Base-by-base conservation (phyloP, 2,329 filamentous ascomycete genomes). In the Camillea tinctor region DNA sequence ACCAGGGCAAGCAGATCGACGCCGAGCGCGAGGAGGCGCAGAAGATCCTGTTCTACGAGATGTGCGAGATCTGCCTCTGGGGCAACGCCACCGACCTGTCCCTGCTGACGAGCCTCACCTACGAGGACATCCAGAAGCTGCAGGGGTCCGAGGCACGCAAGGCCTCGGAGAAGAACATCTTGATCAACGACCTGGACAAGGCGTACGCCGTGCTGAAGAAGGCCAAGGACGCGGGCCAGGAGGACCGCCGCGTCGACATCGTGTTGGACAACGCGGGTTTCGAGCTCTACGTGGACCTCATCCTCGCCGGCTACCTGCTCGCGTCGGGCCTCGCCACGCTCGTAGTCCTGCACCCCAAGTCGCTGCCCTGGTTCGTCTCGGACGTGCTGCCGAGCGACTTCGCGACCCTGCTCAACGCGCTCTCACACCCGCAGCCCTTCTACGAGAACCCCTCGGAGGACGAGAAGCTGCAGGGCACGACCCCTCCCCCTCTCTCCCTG, bases 231-330 rank as follows among this genome's bases (percentile, higher is more conserved):
- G 81, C 84, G 30, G 84, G 84, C 24, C 86, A 86, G 71, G 79
- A 82, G 62, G 88, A 93, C 66, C 85, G 93, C 44, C 84, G 92
- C 17, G 89, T 99, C 1, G 95, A 99, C 70, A 94, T 99, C 65
- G 90, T 99, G 1, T 88, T 99, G 4, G 95, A 99, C 75, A 99
- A 99, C 69, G 92, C 95, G 20, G 95, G 95, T 5, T 99, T 99
- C 72, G 95, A 99, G 80, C 84, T 99, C 13, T 99, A 93, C 72
- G 95, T 98, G 66, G 95, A 99, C 72, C 83, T 99, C 9, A 88
- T 98, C 59, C 84, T 99, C 1, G 93, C 92, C 0, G 94, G 93
- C 0, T 99, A 96, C 73, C 82, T 99, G 15, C 82, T 99, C 6
- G 88, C 92, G 0, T 83, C 92, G 0, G 91, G 90, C 0, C 85